These are phyloP conservation scores for Citropsis articulata DNA, from an alignment of 345 rosid genomes.

Conservation along the genomic window DNA sequence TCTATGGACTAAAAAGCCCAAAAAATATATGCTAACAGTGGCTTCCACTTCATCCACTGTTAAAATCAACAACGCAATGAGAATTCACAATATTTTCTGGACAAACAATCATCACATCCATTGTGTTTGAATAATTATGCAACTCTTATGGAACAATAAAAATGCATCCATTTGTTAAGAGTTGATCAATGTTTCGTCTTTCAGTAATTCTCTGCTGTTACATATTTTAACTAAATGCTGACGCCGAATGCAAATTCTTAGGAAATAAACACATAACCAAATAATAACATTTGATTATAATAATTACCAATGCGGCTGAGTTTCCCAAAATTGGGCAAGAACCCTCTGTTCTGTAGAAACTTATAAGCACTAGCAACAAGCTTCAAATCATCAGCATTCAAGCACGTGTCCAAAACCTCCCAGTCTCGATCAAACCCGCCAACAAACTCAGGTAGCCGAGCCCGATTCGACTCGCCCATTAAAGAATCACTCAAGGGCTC, in stretches of 20 bases:
- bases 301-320: constrained; percentile 58
- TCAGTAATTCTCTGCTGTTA: not conserved
- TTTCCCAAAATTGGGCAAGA: constrained; percentile 74
- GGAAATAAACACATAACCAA: not conserved
- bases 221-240: not conserved
- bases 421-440: constrained; percentile 54
- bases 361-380: constrained; percentile 72
- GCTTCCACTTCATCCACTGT: not conserved
- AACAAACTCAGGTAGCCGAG: constrained; percentile 30
- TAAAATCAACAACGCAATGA: not conserved
- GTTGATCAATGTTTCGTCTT: not conserved
- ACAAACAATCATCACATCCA: not conserved
- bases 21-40: not conserved
- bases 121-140: not conserved
- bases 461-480: constrained; percentile 14
- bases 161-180: too few relatives aligned
- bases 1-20: not conserved
- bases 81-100: not conserved
- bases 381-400: constrained; percentile 90
- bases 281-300: not conserved
- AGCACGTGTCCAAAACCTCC: constrained; percentile 82
- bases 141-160: not conserved
- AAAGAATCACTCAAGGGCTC: constrained; percentile 16
- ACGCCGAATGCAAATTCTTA: not conserved
- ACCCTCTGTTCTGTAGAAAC: constrained; percentile 58